Percentiles rank a stretch among this genome's conserved stretches.
These are phyloP conservation scores for Gossypium arboreum DNA, from an alignment of 345 rosid genomes.

Conservation along the genomic window DNA sequence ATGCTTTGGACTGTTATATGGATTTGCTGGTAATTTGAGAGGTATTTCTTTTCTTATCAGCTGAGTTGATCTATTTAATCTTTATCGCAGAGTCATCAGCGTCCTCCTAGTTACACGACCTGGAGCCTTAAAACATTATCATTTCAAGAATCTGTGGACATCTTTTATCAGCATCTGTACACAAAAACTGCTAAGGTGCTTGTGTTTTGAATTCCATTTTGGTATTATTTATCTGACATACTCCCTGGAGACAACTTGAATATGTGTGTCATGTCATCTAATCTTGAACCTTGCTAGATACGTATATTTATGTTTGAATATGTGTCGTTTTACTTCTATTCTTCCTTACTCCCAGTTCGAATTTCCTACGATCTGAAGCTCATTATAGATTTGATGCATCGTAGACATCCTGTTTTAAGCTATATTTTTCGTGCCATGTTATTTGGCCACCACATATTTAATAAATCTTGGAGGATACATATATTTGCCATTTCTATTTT, in stretches of 20 bases:
- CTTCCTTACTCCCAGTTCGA: too few species aligned
- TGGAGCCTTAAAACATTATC: neutral
- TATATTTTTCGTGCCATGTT: too few species aligned
- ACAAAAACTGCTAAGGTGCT: neutral
- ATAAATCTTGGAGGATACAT: neutral
- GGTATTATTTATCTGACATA: neutral
- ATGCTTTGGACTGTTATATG: neutral
- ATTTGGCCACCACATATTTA: too few species aligned
- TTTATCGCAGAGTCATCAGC: neutral
- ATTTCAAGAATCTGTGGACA: neutral
- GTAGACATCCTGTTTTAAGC: too few species aligned
- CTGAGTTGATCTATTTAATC: neutral
- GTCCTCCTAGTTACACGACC: neutral
- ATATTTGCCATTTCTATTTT: neutral
- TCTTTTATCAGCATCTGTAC: neutral
- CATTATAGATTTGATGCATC: too few species aligned
- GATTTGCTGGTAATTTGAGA: conserved; percentile 9
- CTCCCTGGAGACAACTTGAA: conserved; percentile 2
- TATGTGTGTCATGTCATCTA: conserved; percentile 3
- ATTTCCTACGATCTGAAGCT: too few species aligned
- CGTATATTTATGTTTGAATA: too few species aligned
- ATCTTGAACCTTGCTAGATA: neutral
- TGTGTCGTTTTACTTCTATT: too few species aligned
- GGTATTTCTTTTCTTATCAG: conserved; percentile 4
- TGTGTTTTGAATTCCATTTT: neutral